Evolutionary conservation across 2,329 filamentous ascomycete genomes (phyloP), one percentile per base, ranked within the genome.

Genomic region (Fusarium multiceps): DNA sequence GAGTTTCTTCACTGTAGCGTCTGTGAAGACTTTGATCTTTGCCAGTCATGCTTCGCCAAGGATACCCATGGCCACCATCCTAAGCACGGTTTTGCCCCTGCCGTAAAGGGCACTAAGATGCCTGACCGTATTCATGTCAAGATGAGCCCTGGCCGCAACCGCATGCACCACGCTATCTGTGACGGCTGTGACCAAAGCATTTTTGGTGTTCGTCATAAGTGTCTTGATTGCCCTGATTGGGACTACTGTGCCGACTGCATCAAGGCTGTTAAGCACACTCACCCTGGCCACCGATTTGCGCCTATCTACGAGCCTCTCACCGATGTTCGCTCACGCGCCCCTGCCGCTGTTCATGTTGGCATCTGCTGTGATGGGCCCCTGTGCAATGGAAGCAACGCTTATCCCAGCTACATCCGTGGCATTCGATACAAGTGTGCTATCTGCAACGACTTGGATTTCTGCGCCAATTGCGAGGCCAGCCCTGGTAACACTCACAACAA

Each of bases 351-450:
- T 42, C 96, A 99, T 78, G 85, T 86, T 68, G 95, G 94, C 61
- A 95, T 98, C 77, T 97, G 92, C 86, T 99, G 96, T 77, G 96
- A 99, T 79, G 96, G 96, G 2, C 94, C 94, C 25, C 86, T 97
- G 45, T 99, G 96, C 87, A 87, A 87, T 63, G 82, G 83, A 74
- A 84, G 68, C 20, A 84, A 80, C 73, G 85, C 75, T 72, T 85
- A 78, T 78, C 84, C 76, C 85, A 88, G 83, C 37, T 97, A 94
- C 82, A 98, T 99, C 75, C 86, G 87, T 56, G 97, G 96, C 54
- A 87, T 92, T 65, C 93, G 96, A 69, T 99, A 96, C 88, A 99
- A 99, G 89, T 99, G 96, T 78, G 93, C 95, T 55, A 91, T 99
- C 59, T 99, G 96, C 84, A 87, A 97, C 76, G 94, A 99, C 79